Evolutionary conservation across 2,329 filamentous ascomycete species (phyloP).

Genomic region (Aspergillus calidoustus): DNA sequence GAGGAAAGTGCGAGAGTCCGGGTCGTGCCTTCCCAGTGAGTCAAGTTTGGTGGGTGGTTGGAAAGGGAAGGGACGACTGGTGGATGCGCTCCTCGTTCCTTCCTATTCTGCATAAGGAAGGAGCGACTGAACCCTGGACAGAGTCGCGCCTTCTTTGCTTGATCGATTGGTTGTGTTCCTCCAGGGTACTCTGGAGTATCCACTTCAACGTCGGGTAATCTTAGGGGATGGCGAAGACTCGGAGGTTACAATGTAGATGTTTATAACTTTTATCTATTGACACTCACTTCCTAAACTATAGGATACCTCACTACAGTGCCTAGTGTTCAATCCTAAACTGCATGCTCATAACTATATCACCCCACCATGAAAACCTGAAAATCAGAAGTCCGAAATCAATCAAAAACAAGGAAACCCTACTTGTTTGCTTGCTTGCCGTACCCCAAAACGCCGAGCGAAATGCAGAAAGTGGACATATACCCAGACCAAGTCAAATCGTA

Average conservation of each 20-base stretch:
- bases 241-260: neutral
- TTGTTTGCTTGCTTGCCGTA: neutral
- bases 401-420: slow-evolving; percentile 5
- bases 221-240: too few species aligned
- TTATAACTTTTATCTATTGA: neutral
- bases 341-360: neutral
- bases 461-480: neutral
- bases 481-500: slow-evolving; percentile 28
- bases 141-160: too few species aligned
- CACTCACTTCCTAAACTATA: neutral
- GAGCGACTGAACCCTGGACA: too few species aligned
- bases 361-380: neutral
- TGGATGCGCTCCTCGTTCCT: too few species aligned
- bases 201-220: too few species aligned
- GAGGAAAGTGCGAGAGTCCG: too few species aligned
- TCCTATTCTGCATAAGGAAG: too few species aligned
- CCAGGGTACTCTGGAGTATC: too few species aligned
- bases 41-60: too few species aligned
- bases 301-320: neutral
- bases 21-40: too few species aligned
- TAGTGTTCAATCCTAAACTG: neutral
- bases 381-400: neutral
- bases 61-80: too few species aligned
- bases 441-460: neutral
- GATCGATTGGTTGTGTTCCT: too few species aligned